These are phyloP conservation scores for Wickerhamiella siamensis DNA, from an alignment of 805 yeast genomes.

Conservation along the genomic window DNA sequence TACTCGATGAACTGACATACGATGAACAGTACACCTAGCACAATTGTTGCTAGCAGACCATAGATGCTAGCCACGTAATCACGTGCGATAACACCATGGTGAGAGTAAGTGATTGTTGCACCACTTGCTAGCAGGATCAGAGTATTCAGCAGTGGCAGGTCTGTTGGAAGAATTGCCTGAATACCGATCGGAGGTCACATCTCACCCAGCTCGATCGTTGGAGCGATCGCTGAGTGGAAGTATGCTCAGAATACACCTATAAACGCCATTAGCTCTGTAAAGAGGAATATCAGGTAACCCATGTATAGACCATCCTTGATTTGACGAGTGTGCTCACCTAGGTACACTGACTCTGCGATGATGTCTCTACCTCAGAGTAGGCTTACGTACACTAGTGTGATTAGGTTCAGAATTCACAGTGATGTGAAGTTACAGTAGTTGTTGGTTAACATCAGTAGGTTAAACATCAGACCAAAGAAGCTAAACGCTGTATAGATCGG, in stretches of 20 bases:
- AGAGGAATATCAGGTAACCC: background rate
- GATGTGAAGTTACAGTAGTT: conserved; percentile 14
- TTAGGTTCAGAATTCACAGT: conserved; percentile 12
- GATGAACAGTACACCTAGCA: conserved; percentile 19
- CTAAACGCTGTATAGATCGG: conserved; percentile 18
- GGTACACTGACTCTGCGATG: conserved; percentile 18
- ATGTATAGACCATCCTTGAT: conserved; percentile 17
- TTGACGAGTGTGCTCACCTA: conserved; percentile 21
- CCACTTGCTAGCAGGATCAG: conserved; percentile 22
- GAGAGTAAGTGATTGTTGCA: conserved; percentile 19
- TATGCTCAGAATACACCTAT: conserved; percentile 20
- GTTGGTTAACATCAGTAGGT: conserved; percentile 20
- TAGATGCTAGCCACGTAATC: conserved; percentile 13
- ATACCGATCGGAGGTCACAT: conserved; percentile 20
- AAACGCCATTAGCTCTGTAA: conserved; percentile 8
- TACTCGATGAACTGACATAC: conserved; percentile 21
- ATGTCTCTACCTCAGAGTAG: conserved; percentile 21
- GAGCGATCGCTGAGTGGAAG: conserved; percentile 20
- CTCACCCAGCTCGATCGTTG: conserved; percentile 18
- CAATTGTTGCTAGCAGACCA: conserved; percentile 16
- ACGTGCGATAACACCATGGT: conserved; percentile 18
- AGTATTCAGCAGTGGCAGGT: conserved; percentile 22
- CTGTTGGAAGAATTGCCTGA: conserved; percentile 16
- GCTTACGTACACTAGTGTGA: conserved; percentile 13
- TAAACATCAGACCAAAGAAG: conserved; percentile 18